These are phyloP conservation scores for Balamuthia mandrillaris DNA, from an alignment of 208 protist species.

Conservation along the genomic window DNA sequence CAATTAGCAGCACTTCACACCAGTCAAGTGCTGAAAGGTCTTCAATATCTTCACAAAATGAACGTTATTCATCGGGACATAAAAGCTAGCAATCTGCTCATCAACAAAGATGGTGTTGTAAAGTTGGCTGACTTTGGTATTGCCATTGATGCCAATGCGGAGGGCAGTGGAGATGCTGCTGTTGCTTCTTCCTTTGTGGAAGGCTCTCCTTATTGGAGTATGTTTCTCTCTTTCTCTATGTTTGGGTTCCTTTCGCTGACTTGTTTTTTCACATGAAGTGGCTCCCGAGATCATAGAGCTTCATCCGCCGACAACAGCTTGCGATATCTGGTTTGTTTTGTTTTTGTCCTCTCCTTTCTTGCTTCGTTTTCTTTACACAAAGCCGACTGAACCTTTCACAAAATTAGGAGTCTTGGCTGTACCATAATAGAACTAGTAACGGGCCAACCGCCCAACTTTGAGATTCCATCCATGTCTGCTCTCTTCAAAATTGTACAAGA, in stretches of 20 bases:
- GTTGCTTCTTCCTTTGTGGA: no score
- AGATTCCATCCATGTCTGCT: neutral
- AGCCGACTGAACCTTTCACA: neutral
- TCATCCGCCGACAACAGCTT: no score
- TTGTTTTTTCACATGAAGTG: no score
- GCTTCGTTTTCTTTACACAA: neutral
- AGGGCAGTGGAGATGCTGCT: no score
- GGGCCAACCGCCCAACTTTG: neutral
- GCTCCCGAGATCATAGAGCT: no score
- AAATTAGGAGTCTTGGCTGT: neutral
- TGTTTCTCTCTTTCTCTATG: no score
- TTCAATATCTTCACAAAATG: conserved; percentile 29
- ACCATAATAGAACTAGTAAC: neutral
- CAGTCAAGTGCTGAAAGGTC: conserved; percentile 3
- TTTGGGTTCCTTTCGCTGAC: no score
- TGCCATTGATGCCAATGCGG: no score
- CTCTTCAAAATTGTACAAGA: neutral
- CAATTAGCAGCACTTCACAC: no score
- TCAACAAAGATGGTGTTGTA: conserved; percentile 28
- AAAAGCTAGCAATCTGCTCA: conserved; percentile 28
- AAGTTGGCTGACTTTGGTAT: conserved; percentile 42
- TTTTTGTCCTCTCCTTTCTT: neutral
- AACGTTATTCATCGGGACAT: conserved; percentile 35
- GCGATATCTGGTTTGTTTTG: neutral
- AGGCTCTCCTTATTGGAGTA: no score